Conservation (phyloP, 1,284 basidiomycete genomes). For the Golubevia sp. region DNA sequence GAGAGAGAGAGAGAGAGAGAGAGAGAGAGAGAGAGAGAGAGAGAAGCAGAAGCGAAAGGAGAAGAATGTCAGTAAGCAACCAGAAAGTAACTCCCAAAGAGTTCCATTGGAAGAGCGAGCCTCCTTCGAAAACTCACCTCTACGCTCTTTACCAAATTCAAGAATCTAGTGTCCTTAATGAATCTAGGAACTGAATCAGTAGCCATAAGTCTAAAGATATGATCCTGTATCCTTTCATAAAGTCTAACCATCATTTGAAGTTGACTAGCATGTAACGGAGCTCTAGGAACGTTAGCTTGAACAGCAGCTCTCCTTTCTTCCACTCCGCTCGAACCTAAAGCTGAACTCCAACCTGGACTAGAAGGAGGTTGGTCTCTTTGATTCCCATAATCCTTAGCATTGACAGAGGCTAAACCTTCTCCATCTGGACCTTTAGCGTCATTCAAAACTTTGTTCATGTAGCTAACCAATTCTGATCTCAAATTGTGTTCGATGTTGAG, state of each 20-base stretch:
- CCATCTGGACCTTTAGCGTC: slow-evolving; percentile 16
- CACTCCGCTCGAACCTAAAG: slow-evolving; percentile 15
- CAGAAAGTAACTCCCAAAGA: background rate
- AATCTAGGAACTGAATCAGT: slow-evolving; percentile 85
- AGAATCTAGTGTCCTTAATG: slow-evolving; percentile 49
- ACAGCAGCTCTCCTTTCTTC: slow-evolving; percentile 69
- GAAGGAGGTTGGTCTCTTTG: slow-evolving; percentile 68
- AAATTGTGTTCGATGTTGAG: slow-evolving; percentile 97
- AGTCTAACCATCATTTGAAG: slow-evolving; percentile 88
- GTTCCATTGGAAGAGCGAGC: background rate
- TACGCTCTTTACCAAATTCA: slow-evolving; percentile 42
- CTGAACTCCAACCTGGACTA: slow-evolving; percentile 2
- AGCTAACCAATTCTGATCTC: slow-evolving; percentile 88
- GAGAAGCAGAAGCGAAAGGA: no score
- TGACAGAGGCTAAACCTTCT: slow-evolving; percentile 65
- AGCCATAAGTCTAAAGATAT: slow-evolving; percentile 96
- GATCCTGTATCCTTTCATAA: slow-evolving; percentile 93
- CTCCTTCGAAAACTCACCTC: slow-evolving; percentile 8
- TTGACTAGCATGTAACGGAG: slow-evolving; percentile 65
- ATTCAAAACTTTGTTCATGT: slow-evolving; percentile 71
- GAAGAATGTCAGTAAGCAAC: background rate
- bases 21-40: no score
- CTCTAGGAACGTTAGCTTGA: slow-evolving; percentile 22
- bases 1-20: background rate
- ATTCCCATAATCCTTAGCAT: slow-evolving; percentile 68